Evolutionary conservation across 1,284 basidiomycete genomes (phyloP).

Genomic region (Ganoderma lucidum): DNA sequence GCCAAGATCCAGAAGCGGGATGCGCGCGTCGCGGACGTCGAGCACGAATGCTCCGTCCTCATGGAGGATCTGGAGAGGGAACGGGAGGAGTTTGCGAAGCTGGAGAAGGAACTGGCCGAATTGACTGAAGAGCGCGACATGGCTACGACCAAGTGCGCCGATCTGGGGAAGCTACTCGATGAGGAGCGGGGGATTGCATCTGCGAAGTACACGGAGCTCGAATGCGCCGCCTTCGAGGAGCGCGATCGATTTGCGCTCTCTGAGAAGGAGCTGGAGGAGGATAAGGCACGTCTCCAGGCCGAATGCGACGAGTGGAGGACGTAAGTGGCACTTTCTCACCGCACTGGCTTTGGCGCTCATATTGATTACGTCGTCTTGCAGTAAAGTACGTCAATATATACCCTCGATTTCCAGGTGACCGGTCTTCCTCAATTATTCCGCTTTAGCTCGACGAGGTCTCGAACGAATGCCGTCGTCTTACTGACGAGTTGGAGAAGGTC

Average conservation of each 20-base stretch:
- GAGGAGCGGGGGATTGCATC: conserved; percentile 37
- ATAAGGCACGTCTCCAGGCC: conserved; percentile 45
- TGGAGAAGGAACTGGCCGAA: conserved; percentile 34
- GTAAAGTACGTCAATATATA: conserved; percentile 47
- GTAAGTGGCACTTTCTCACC: conserved; percentile 38
- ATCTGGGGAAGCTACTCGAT: conserved; percentile 37
- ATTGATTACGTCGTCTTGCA: conserved; percentile 32
- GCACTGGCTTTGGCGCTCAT: conserved; percentile 6
- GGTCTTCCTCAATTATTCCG: conserved; percentile 14
- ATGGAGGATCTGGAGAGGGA: conserved; percentile 40
- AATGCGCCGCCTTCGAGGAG: conserved; percentile 43
- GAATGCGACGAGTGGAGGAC: conserved; percentile 48
- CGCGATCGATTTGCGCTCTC: conserved; percentile 45
- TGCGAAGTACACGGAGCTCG: conserved; percentile 35
- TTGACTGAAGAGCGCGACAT: conserved; percentile 35
- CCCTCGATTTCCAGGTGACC: conserved; percentile 17
- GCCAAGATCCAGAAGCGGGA: conserved; percentile 33
- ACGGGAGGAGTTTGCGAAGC: conserved; percentile 34
- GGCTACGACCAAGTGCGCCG: conserved; percentile 33
- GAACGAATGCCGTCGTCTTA: conserved; percentile 41
- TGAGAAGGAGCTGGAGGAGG: conserved; percentile 47
- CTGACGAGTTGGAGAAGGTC: conserved; percentile 40
- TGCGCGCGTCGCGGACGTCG: conserved; percentile 14
- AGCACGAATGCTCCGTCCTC: conserved; percentile 34
- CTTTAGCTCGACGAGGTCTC: conserved; percentile 43